phyloP scores from a whole-genome alignment of 805 yeast genomes.

The Candida railenensis region DNA sequence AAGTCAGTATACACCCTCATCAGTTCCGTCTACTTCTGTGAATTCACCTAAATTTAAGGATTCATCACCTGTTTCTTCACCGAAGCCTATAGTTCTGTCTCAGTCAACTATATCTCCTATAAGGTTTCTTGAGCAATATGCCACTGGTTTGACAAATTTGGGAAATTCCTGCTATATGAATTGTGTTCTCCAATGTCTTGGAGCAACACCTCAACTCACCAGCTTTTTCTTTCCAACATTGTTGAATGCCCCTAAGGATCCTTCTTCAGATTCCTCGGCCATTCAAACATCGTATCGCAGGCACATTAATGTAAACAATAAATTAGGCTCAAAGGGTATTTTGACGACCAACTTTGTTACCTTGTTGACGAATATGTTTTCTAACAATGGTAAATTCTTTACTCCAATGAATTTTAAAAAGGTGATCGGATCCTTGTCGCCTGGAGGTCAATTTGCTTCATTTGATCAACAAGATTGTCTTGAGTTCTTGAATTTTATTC shows the following conservation, averaged over 20 bases:
- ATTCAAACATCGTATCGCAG: constrained; percentile 50
- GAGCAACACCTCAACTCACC: constrained; percentile 67
- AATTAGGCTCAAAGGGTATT: constrained; percentile 78
- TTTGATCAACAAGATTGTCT: constrained; percentile 83
- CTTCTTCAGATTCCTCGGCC: constrained; percentile 11
- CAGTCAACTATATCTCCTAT: background rate
- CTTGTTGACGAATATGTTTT: constrained; percentile 54
- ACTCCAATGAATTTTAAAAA: constrained; percentile 66
- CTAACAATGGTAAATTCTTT: constrained; percentile 45
- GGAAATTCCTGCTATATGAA: constrained; percentile 96
- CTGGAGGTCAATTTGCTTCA: constrained; percentile 56
- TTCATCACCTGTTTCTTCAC: background rate
- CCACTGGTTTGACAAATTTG: constrained; percentile 65
- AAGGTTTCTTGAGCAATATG: background rate
- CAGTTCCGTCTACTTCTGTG: background rate
- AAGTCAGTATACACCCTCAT: background rate
- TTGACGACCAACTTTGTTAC: constrained; percentile 68
- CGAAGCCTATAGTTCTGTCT: background rate
- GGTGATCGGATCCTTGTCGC: constrained; percentile 65
- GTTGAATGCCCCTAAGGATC: constrained; percentile 15
- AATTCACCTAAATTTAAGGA: background rate
- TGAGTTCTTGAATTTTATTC: constrained; percentile 71
- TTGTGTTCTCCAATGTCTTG: constrained; percentile 81
- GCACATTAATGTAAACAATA: constrained; percentile 70
- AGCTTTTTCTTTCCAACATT: constrained; percentile 51